A percentile compares a stretch with the other conserved stretches of the same genome.
Evolutionary conservation across 306 rosid species (phyloP).

Genomic region (Pyrus pyrifolia): DNA sequence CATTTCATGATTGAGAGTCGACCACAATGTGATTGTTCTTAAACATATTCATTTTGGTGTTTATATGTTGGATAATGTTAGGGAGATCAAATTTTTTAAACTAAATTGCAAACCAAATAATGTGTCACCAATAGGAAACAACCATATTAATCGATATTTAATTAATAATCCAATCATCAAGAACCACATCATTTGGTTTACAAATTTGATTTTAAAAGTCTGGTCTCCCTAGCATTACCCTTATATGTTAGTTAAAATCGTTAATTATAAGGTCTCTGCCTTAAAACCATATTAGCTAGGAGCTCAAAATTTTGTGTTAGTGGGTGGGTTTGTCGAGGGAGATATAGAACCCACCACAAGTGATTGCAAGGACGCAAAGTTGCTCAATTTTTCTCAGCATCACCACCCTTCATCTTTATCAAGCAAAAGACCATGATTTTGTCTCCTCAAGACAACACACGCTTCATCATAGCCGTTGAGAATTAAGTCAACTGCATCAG

Average conservation of each 20-base stretch:
- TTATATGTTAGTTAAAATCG: conserved; percentile 33
- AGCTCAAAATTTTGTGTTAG: conserved; percentile 11
- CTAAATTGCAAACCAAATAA: too few relatives aligned
- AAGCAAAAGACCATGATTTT: conserved; percentile 30
- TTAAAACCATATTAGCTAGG: conserved; percentile 17
- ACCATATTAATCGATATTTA: too few relatives aligned
- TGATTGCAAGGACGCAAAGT: conserved; percentile 29
- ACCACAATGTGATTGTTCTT: not conserved
- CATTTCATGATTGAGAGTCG: conserved; percentile 12
- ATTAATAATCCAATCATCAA: too few relatives aligned
- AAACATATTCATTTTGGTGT: conserved; percentile 36
- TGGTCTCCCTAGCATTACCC: too few relatives aligned
- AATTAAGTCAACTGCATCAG: conserved; percentile 43
- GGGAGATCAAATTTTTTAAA: too few relatives aligned
- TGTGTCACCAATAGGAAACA: too few relatives aligned
- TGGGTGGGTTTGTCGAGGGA: conserved; percentile 30
- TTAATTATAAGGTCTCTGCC: conserved; percentile 29
- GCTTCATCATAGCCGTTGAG: conserved; percentile 56
- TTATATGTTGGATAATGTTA: conserved; percentile 23
- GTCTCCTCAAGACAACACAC: conserved; percentile 46
- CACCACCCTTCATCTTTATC: conserved; percentile 20
- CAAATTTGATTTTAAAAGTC: too few relatives aligned
- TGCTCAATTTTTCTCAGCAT: conserved; percentile 6
- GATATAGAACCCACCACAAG: conserved; percentile 25
- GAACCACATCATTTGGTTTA: too few relatives aligned